phyloP scores from a whole-genome alignment of 306 rosid species.

The Pueraria montana region DNA sequence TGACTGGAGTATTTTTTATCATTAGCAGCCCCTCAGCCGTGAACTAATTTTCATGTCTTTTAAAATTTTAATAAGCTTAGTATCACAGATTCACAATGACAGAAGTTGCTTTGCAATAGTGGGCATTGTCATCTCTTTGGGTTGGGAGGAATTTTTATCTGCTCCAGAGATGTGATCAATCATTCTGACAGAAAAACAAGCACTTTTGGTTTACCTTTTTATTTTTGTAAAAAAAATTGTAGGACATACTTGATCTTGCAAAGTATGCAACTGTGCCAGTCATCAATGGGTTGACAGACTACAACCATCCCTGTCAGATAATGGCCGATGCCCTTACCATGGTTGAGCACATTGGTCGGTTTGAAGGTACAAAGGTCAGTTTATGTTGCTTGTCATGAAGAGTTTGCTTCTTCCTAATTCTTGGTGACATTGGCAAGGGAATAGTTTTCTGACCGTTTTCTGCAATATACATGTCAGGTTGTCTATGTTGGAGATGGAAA shows the following conservation, averaged over 20 bases:
- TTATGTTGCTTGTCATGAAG: conserved; percentile 42
- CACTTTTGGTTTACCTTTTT: conserved; percentile 16
- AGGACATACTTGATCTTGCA: conserved; percentile 96
- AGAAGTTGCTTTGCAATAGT: conserved; percentile 11
- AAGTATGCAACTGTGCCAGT: conserved; percentile 86
- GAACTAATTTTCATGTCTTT: background rate
- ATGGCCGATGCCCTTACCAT: conserved; percentile 99
- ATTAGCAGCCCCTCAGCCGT: background rate
- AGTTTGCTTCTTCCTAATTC: conserved; percentile 36
- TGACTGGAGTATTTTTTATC: conserved; percentile 14
- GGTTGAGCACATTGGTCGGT: conserved; percentile 81
- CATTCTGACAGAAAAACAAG: background rate
- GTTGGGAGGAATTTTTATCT: conserved; percentile 18
- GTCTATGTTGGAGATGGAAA: conserved; percentile 99
- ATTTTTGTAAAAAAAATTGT: conserved; percentile 43
- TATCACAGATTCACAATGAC: conserved; percentile 1
- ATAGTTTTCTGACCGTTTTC: conserved; percentile 37
- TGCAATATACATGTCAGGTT: conserved; percentile 63
- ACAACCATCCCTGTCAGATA: conserved; percentile 96
- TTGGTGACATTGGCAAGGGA: conserved; percentile 27
- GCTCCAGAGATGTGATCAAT: conserved; percentile 18
- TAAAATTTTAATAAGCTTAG: conserved; percentile 8
- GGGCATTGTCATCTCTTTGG: background rate
- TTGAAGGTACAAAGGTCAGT: conserved; percentile 94
- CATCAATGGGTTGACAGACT: conserved; percentile 95